phyloP scores from a whole-genome alignment of 139 green algal genomes.

The Chlorokybus atmophyticus region DNA sequence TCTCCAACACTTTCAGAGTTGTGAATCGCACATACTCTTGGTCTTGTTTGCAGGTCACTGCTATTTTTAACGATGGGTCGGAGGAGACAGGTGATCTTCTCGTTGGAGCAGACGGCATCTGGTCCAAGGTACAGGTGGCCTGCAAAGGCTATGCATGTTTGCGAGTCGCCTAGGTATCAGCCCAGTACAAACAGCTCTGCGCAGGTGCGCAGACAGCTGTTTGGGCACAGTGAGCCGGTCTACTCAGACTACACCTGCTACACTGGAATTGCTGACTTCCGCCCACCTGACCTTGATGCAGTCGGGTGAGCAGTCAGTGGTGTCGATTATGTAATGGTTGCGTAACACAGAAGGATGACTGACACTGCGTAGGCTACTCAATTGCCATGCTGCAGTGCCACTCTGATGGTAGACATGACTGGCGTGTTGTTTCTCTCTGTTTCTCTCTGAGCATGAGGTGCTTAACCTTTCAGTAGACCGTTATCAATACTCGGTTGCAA shows the following conservation, averaged over 20 bases:
- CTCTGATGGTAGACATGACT: too few relatives aligned
- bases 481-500: too few relatives aligned
- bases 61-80: conserved; percentile 49
- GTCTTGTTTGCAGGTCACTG: conserved; percentile 14
- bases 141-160: too few relatives aligned
- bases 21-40: conserved; percentile 4
- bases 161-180: too few relatives aligned
- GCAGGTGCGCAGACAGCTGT: conserved; percentile 27
- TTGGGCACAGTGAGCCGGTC: conserved; percentile 6
- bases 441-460: too few relatives aligned
- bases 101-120: conserved; percentile 89
- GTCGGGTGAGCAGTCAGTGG: conserved; percentile 10
- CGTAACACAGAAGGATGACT: too few relatives aligned
- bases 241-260: conserved; percentile 42
- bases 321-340: too few relatives aligned
- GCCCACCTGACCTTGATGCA: conserved; percentile 24
- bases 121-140: conserved; percentile 34
- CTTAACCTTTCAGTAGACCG: too few relatives aligned
- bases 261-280: conserved; percentile 78
- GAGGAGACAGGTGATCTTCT: conserved; percentile 65
- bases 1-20: not conserved
- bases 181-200: too few relatives aligned
- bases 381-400: too few relatives aligned
- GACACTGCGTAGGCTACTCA: too few relatives aligned
- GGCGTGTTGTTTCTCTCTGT: too few relatives aligned